Base-by-base conservation (phyloP, 345 rosid species). In the Mallotus nudiflorus region DNA sequence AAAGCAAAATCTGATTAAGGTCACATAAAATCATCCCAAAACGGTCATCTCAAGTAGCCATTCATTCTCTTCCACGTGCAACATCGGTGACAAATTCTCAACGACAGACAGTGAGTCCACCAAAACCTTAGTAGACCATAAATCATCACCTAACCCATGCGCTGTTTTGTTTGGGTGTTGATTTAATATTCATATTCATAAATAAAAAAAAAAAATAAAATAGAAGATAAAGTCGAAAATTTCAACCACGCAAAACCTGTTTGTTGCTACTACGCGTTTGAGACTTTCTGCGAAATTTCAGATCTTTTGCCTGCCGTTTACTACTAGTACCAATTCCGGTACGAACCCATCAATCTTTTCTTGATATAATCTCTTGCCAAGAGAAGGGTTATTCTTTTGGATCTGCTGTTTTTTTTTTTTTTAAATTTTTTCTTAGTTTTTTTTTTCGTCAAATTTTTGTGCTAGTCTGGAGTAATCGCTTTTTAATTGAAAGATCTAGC, bases 11-110 rank as follows among this genome's bases (percentile, higher is more conserved):
- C 56, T 5, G 39, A 20, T 39, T 22, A 24, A 52, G 31, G 18
- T 24, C 31, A 40, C 19, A 25, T 24, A 31, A 5, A n/a, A 6
- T 18, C 9, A 15, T 40, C 46, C 50, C 29, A 44, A 12, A 40
- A 16, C 67, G 67, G 29, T 24, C 11, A 16, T 24, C 9, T 1
- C 20, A 39, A 31, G 10, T 19, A 0, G n/a, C 80, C 80, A 69
- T 22, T 80, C 52, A 19, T 20, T 1, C 25, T 13, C 18, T 15
- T 66, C 78, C 85, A 81, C 83, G 86, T 77, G 65, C 39, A 31
- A 2, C 22, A 24, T 48, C 86, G 45, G 81, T 82, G 66, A 73
- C 67, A 0, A 62, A 64, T 0, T 22, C 8, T 1, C 6, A 16
- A 11, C 64, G 51, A 82, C 87, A 64, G 77, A 31, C 67, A 0